Evolutionary conservation across 78 protist genomes (phyloP), one percentile per base, ranked within the genome.

Genomic region (Dictyostelium brefeldianum): DNA sequence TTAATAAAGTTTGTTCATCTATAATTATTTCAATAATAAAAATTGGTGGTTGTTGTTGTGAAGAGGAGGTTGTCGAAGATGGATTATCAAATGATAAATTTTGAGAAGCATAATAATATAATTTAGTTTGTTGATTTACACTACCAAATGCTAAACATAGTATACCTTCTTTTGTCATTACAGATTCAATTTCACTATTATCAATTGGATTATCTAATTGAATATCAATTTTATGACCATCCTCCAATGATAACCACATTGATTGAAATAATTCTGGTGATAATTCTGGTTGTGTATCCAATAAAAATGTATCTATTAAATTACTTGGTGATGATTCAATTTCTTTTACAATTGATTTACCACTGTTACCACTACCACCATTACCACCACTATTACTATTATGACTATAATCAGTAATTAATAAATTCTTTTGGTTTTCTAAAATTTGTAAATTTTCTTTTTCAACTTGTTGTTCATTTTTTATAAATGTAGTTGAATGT

Each of bases 401-500:
- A 6, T 78, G 57, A 15, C 43, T 41, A 31, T 47, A 43, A 20
- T 77, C 46, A 12, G 64, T 77, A 20, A 43, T 25, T 77, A 50
- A 43, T 14, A 22, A 50, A 50, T 77, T 43, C 46, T 77, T 77
- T 46, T 36, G 46, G 20, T 50, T 77, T 27, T 77, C 75, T 67
- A 67, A 31, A 67, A 67, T 27, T 67, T 67, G 75, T 17, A 12
- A 9, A 29, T 67, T 67, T 67, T 67, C 75, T 29, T 67, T 27
- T 67, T 67, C 75, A 67, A 67, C 36, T 67, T 67, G 41, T 50
- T 77, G 22, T 50, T 50, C 51, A 27, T 50, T 36, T 62, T 59
- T 78, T 29, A 96, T 71, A 71, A 96, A 97, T 17, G 81, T 83
- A 46, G 91, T 95, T 0, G 95, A 46, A 11, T 96, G 98, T 22